Percentiles rank a stretch among this genome's conserved stretches.
Evolutionary conservation across 208 protist species (phyloP).

Genomic region (Crithidia fasciculata): DNA sequence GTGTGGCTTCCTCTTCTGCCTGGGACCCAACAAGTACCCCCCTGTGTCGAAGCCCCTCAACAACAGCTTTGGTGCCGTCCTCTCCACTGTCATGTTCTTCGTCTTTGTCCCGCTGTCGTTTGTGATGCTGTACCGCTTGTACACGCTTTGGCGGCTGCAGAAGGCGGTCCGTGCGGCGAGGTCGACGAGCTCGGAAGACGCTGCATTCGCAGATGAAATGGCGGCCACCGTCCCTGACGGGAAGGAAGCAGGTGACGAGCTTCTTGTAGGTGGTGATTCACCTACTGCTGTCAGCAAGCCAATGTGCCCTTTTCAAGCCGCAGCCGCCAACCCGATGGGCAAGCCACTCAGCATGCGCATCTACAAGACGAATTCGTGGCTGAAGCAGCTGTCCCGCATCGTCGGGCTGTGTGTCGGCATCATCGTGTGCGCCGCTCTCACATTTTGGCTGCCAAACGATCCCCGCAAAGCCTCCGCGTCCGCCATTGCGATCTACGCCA

Average conservation of each 20-base stretch:
- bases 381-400: constrained; percentile 19
- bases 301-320: neutral
- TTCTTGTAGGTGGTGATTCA: too few species aligned
- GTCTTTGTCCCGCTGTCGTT: constrained; percentile 16
- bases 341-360: constrained; percentile 15
- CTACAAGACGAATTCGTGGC: neutral
- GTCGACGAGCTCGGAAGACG: neutral
- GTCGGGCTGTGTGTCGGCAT: constrained; percentile 26
- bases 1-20: constrained; percentile 33
- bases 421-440: constrained; percentile 32
- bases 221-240: neutral
- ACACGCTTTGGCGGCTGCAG: constrained; percentile 18
- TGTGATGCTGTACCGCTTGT: constrained; percentile 24
- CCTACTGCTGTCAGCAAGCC: neutral
- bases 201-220: neutral
- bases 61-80: too few species aligned
- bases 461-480: constrained; percentile 27
- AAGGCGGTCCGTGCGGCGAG: constrained; percentile 4
- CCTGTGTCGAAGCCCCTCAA: too few species aligned
- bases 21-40: constrained; percentile 13
- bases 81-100: constrained; percentile 1
- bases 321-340: constrained; percentile 12
- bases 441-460: constrained; percentile 65
- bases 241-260: neutral
- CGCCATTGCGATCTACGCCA: constrained; percentile 36